Evolutionary conservation across 2,329 filamentous ascomycete species (phyloP), one percentile per base, ranked within the genome.

Genomic region (Fusarium goolgardi): DNA sequence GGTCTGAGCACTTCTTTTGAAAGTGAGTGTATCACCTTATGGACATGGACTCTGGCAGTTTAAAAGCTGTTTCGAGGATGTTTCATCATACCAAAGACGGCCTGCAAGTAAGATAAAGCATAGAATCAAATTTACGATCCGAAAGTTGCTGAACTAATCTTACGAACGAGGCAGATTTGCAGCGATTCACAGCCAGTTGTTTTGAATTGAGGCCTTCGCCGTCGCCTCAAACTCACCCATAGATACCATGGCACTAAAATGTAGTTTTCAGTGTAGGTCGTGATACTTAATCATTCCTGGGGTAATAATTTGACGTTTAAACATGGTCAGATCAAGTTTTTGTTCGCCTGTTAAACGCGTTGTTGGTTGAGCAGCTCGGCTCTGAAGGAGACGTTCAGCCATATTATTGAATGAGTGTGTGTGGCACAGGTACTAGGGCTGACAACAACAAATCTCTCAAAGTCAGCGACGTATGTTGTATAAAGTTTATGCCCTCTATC

Each of bases 131-230:
- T 11, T 16, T 5, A 10, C 45, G 12, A 55, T 8, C 16, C 16
- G 6, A 12, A 16, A 35, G 31, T 20, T 21, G 23, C 9, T 40
- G 18, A 13, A 25, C 5, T 13, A 34, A 21, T 25, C 27, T 43
- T 54, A 41, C 35, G 45, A n/a, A 13, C 6, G 37, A 27, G 61
- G 46, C 50, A 47, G 8, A 46, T 25, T 31, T 16, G 12, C 41
- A 39, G 18, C 25, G 21, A 45, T 31, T 8, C 32, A 15, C 34
- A 27, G 29, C 49, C 55, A 51, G 40, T 51, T 11, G 13, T 66
- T 66, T 66, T 62, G 63, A 66, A 49, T 66, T 66, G 63, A 37
- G 49, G 55, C 63, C n/a, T 13, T n/a, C 20, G 6, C 20, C 4
- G 8, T 16, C 12, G 27, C 31, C 29, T 31, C 29, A 29, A 40